Percentiles rank a stretch among this genome's conserved stretches.
Evolutionary conservation across 306 rosid genomes (phyloP).

Genomic region (Cucurbita pepo): DNA sequence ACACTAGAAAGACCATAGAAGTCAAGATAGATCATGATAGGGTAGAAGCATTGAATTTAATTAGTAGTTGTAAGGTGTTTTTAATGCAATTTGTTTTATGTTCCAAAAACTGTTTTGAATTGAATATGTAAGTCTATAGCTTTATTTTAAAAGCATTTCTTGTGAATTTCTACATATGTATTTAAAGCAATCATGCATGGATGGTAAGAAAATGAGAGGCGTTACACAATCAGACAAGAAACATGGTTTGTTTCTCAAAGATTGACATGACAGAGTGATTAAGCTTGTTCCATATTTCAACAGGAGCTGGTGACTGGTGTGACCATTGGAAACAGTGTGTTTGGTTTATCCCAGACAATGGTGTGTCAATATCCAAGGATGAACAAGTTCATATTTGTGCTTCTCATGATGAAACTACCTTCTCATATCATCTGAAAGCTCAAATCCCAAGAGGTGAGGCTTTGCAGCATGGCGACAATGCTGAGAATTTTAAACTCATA

Average conservation of each 20-base stretch:
- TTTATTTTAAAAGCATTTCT: too few species aligned
- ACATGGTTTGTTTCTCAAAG: background rate
- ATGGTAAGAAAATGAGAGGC: too few species aligned
- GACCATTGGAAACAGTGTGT: conserved; percentile 99
- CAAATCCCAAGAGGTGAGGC: conserved; percentile 19
- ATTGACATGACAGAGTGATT: background rate
- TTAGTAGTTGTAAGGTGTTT: too few species aligned
- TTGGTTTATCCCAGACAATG: conserved; percentile 84
- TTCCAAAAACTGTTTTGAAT: too few species aligned
- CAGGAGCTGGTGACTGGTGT: conserved; percentile 69
- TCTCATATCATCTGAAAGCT: conserved; percentile 41
- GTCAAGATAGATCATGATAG: too few species aligned
- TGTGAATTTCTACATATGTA: too few species aligned
- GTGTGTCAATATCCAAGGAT: conserved; percentile 34
- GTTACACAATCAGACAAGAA: background rate
- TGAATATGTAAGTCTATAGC: too few species aligned
- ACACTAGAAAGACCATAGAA: too few species aligned
- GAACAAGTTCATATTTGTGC: conserved; percentile 46
- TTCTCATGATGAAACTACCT: conserved; percentile 43
- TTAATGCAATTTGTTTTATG: too few species aligned
- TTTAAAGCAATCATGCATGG: too few species aligned
- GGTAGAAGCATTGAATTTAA: too few species aligned
- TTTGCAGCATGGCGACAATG: conserved; percentile 14
- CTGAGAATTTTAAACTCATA: conserved; percentile 35
- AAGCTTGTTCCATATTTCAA: conserved; percentile 15